Evolutionary conservation across 2,329 filamentous ascomycete genomes (phyloP), one percentile per base, ranked within the genome.

Genomic region (Talaromyces sp.): DNA sequence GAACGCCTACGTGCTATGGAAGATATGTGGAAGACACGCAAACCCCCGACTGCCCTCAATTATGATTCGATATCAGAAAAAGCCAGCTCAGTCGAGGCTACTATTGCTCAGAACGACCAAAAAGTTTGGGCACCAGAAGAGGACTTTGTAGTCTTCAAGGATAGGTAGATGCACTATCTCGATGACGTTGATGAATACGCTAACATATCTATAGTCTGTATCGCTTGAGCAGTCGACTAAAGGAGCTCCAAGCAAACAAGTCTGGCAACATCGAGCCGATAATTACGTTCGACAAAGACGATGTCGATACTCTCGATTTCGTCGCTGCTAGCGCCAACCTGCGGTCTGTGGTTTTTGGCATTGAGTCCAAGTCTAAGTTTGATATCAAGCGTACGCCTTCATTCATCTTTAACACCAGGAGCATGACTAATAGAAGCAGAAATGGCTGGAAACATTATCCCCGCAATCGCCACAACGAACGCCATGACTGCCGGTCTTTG

Each of bases 371-470:
- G 76, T 96, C 93, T 24, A 92, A 96, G 66, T 99, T 98, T 73
- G 93, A 98, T 74, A 93, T 95, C 72, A 99, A 99, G 81, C 86
- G 84, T 85, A 72, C 69, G 81, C 72, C 39, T 45, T 43, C 7
- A 27, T 37, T 9, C 37, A 11, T 41, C 13, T 14, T 4, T 19
- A 31, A 8, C 63, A 24, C 1, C 3, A 13, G 3, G 16, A 6
- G 4, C 8, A 31, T n/a, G 14, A 19, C 56, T 59, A 45, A 59
- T 16, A n/a, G 14, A n/a, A 31, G 22, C 57, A 85, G 91, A 99
- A 79, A 99, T 98, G 94, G 95, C 95, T 3, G 95, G 95, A 62
- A 99, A 99, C 75, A 99, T 99, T 72, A 99, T 99, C 67, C 95
- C 95, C 1, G 95, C 95, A 1, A 99, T 99, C 74, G 95, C 95